Percentiles rank a stretch among this genome's conserved stretches.
These are phyloP conservation scores for Lagenidium giganteum DNA, from an alignment of 352 stramenopile species.

Conservation along the genomic window DNA sequence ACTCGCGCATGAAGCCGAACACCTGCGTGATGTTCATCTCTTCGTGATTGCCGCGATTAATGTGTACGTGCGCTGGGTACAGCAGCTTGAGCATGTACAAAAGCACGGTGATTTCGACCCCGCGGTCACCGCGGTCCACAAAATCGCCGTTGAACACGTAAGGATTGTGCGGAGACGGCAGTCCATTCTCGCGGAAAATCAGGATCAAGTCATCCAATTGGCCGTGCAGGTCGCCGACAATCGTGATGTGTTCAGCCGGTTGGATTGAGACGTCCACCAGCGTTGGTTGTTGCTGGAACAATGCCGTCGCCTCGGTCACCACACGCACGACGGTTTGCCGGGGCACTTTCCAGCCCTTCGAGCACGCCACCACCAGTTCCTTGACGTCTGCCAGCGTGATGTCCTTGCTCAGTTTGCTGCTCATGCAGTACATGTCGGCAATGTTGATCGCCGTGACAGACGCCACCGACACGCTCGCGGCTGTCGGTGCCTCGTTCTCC, in stretches of 20 bases:
- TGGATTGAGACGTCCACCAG: constrained; percentile 65
- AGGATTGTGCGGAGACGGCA: constrained; percentile 65
- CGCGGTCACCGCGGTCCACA: constrained; percentile 74
- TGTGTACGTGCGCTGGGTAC: constrained; percentile 60
- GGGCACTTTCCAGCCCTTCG: constrained; percentile 71
- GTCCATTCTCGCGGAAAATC: constrained; percentile 80
- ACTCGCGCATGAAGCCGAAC: constrained; percentile 87
- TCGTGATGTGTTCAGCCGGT: constrained; percentile 70
- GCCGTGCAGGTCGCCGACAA: constrained; percentile 81
- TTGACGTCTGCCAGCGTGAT: constrained; percentile 68
- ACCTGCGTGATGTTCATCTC: constrained; percentile 82
- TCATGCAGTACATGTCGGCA: constrained; percentile 77
- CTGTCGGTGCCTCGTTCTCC: too few relatives aligned
- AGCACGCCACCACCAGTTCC: constrained; percentile 73
- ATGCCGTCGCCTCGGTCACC: constrained; percentile 42
- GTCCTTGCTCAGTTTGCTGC: constrained; percentile 40
- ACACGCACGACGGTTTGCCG: constrained; percentile 71
- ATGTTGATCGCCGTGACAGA: constrained; percentile 75
- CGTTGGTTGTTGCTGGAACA: constrained; percentile 56
- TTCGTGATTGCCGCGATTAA: constrained; percentile 87
- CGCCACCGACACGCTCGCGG: constrained; percentile 50
- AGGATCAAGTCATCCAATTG: constrained; percentile 82
- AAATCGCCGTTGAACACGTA: constrained; percentile 88
- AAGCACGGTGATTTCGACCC: constrained; percentile 72
- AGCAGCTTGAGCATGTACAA: constrained; percentile 82